A percentile compares a stretch with the other conserved stretches of the same genome.
Evolutionary conservation across 371 early-diverging fungal species (phyloP).

Genomic region (Mucor irregularis): DNA sequence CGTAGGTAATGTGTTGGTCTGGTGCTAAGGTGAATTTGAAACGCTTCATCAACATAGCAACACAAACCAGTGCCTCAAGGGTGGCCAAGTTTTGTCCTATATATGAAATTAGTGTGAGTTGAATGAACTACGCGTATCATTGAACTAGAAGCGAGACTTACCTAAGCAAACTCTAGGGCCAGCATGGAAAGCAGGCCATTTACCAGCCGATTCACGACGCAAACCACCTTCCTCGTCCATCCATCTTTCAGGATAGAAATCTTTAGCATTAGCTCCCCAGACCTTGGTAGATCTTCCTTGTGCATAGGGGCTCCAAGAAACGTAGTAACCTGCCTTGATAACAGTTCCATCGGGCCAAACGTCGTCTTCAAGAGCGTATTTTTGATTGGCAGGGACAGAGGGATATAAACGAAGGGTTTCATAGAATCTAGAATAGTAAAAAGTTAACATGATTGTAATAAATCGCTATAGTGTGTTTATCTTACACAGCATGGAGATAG

Average conservation of each 20-base stretch:
- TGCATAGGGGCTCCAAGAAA: conserved; percentile 52
- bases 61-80: conserved; percentile 40
- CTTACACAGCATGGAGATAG: conserved; percentile 61
- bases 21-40: conserved; percentile 44
- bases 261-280: conserved; percentile 63
- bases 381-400: conserved; percentile 67
- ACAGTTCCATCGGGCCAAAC: conserved; percentile 71
- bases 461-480: background rate
- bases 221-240: conserved; percentile 30
- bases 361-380: conserved; percentile 66
- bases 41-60: conserved; percentile 32
- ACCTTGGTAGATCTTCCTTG: conserved; percentile 56
- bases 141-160: no score
- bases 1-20: conserved; percentile 36
- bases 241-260: conserved; percentile 63
- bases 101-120: background rate
- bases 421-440: conserved; percentile 35
- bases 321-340: conserved; percentile 55
- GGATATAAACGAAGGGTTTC: conserved; percentile 75
- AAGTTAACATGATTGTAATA: background rate
- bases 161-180: conserved; percentile 70
- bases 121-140: no score
- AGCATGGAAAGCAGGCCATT: conserved; percentile 55
- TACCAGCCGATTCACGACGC: conserved; percentile 16
- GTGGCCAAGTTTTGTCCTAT: conserved; percentile 48